These are phyloP conservation scores for Glycyrrhiza uralensis DNA, from an alignment of 306 rosid species.

Conservation along the genomic window DNA sequence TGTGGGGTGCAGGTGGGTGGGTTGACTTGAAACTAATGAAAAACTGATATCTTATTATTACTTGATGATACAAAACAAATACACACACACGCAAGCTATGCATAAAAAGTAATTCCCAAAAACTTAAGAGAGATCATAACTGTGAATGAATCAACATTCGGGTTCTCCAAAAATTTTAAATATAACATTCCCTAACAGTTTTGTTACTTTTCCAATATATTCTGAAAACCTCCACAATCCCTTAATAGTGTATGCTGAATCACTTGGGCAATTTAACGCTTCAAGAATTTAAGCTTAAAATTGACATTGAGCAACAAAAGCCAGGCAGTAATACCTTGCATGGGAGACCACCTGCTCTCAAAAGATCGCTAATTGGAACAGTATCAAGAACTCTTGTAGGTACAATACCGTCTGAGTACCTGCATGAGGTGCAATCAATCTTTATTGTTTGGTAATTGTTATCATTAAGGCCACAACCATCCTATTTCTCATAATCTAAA, in stretches of 20 bases:
- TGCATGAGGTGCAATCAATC: constrained; percentile 29
- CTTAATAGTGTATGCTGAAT: background rate
- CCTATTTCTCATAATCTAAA: constrained; percentile 1
- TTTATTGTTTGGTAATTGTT: background rate
- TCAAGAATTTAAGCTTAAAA: background rate
- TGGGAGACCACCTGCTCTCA: constrained; percentile 75
- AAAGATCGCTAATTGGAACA: constrained; percentile 55
- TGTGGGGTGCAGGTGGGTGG: background rate
- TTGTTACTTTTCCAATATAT: background rate
- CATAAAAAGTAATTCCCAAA: too few relatives aligned
- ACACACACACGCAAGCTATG: too few relatives aligned
- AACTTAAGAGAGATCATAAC: too few relatives aligned
- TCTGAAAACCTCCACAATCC: background rate
- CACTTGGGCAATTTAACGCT: background rate
- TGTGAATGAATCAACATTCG: constrained; percentile 1
- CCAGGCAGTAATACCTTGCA: constrained; percentile 60
- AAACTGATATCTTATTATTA: too few relatives aligned
- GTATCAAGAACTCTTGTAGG: constrained; percentile 82
- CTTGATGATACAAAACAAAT: too few relatives aligned
- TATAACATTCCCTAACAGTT: background rate
- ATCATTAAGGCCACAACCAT: background rate
- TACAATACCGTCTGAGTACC: constrained; percentile 68
- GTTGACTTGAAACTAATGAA: too few relatives aligned
- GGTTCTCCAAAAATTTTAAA: background rate
- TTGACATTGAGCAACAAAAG: background rate